A percentile compares a stretch with the other conserved stretches of the same genome.
Conservation (phyloP, 495 filamentous ascomycete species). For the Xylaria bambusicola region DNA sequence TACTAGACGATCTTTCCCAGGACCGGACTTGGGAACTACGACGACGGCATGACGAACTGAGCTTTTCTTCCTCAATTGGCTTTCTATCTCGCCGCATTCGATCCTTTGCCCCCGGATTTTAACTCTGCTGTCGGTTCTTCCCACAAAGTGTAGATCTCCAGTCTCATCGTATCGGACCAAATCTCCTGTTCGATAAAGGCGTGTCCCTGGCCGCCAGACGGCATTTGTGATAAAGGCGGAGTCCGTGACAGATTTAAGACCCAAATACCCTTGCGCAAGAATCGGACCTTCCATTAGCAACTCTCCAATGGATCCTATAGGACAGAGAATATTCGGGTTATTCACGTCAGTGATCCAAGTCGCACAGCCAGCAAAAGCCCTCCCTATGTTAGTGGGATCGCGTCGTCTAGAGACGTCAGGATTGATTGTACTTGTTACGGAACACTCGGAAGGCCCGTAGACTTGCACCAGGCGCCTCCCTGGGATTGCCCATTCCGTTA, state of each 20-base stretch:
- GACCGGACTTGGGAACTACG: background rate
- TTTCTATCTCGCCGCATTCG: slow-evolving; percentile 34
- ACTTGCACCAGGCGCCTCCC: slow-evolving; percentile 36
- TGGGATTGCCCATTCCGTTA: slow-evolving; percentile 51
- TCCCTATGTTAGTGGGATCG: slow-evolving; percentile 5
- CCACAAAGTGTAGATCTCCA: slow-evolving; percentile 19
- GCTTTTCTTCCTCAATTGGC: background rate
- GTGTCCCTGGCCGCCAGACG: slow-evolving; percentile 37
- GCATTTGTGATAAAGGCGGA: slow-evolving; percentile 51
- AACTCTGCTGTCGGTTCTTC: slow-evolving; percentile 31
- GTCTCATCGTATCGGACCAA: slow-evolving; percentile 46
- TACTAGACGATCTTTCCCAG: slow-evolving; percentile 4
- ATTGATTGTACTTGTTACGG: slow-evolving; percentile 16
- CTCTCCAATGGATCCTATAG: slow-evolving; percentile 50
- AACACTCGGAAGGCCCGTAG: slow-evolving; percentile 51
- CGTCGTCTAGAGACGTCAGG: background rate
- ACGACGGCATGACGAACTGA: slow-evolving; percentile 4
- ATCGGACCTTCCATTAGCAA: slow-evolving; percentile 48
- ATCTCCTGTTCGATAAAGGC: slow-evolving; percentile 48
- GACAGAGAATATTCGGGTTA: slow-evolving; percentile 34
- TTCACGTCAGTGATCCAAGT: slow-evolving; percentile 34
- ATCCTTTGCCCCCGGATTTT: slow-evolving; percentile 34
- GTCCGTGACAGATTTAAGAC: slow-evolving; percentile 53
- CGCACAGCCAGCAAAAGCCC: slow-evolving; percentile 36
- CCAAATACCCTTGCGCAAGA: slow-evolving; percentile 55